Conservation (phyloP, 2,329 filamentous ascomycete species). For the Pseudogymnoascus sp. region DNA sequence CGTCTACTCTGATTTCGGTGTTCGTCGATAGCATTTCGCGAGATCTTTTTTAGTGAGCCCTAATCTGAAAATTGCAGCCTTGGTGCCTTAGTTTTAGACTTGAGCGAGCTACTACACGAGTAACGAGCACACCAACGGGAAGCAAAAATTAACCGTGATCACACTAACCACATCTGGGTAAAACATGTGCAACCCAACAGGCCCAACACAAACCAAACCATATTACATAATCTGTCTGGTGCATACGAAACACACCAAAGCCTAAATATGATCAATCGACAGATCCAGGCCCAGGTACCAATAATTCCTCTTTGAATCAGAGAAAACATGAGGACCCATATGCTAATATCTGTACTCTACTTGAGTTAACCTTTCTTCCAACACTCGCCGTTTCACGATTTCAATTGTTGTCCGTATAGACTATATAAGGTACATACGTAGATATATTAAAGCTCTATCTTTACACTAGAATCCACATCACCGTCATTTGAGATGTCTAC, state of each 20-base stretch:
- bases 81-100: neutral
- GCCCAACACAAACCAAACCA: neutral
- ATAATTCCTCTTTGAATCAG: neutral
- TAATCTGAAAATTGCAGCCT: neutral
- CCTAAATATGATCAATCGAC: neutral
- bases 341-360: neutral
- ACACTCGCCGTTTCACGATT: slow-evolving; percentile 6
- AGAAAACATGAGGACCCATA: neutral
- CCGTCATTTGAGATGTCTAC: slow-evolving; percentile 8
- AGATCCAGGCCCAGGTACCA: slow-evolving; percentile 5
- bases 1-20: slow-evolving; percentile 8
- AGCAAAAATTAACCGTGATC: neutral
- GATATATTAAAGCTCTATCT: neutral
- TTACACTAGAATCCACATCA: neutral
- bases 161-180: neutral
- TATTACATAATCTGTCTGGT: neutral
- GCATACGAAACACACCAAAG: neutral
- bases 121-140: neutral
- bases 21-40: slow-evolving; percentile 8
- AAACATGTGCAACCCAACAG: neutral
- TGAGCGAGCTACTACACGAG: neutral
- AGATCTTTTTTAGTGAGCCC: slow-evolving; percentile 9
- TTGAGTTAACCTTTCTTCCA: neutral
- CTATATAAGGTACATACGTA: slow-evolving; percentile 1
- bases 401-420: slow-evolving; percentile 5